Base-by-base conservation (phyloP, 176 grass and related monocot species). In the Musa schizocarpa region DNA sequence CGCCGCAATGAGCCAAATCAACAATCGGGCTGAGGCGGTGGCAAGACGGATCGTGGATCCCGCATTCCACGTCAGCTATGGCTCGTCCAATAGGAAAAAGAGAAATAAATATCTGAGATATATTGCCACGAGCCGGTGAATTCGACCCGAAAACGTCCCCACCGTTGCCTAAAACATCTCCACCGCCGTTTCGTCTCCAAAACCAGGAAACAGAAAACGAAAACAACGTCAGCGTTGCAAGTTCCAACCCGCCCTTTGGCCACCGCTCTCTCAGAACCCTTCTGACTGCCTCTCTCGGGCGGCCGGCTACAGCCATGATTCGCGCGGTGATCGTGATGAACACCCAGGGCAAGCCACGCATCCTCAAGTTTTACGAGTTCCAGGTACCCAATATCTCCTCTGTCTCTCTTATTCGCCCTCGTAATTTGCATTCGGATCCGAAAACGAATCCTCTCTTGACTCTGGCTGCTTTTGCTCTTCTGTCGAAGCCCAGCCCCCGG, bases 321-420 rank as follows among this genome's bases (percentile, higher is more conserved):
- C 88, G 85, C n/a, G 95, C 88, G 21, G 88, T 92, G 72, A 89
- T 99, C 81, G 83, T 94, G 67, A 99, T 99, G 71, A 94, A 80
- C 86, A 92, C 95, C n/a, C 84, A 94, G 79, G 88, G 86, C 63
- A 93, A 93, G 68, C 88, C 90, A 24, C 88, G 86, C 70, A 85
- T 99, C 75, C 88, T 99, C 86, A 94, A 91, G 79, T 99, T 99
- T 81, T 99, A 99, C 69, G 77, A 55, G 13, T 92, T 87, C 63
- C 95, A 94, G 90, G 90, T 94, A 62, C 29, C 16, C 25, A n/a
- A 24, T 54, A 50, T 34, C 27, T 13, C 71, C 25, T 16, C 27
- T 34, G 62, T 16, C 9, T 22, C 21, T 34, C 13, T 19, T 27
- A 20, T 22, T n/a, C 27, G 8, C 57, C 49, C 23, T 73, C 13